Evolutionary conservation across 225 moss, liverwort and hornwort genomes (phyloP), one percentile per base, ranked within the genome.

Genomic region (Thuidium tamariscinum): DNA sequence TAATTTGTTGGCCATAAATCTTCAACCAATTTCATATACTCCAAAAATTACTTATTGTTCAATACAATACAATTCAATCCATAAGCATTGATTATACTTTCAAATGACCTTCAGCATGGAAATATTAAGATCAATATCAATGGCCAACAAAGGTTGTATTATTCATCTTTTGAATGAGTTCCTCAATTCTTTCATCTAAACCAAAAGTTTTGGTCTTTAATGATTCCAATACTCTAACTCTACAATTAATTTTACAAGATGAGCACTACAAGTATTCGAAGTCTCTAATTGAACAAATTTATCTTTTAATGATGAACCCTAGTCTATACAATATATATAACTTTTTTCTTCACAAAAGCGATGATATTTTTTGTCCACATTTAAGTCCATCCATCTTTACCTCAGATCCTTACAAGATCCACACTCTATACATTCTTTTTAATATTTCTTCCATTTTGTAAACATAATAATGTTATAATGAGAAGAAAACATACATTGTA

Each of bases 61-160:
- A 62, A 34, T 16, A 34, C 4, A 46, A 46, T 21, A 30, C 19
- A 3, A 78, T 59, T 3, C 21, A 10, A 63, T 44, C 12, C 22
- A 62, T 22, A 34, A 62, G 34, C 21, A 46, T 63, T 32, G 32
- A 16, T 1, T 8, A 37, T 80, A 22, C 21, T 44, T 62, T 32
- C 20, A 78, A 44, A 34, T 62, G 22, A 10, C 12, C 22, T 79
- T 61, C 5, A 46, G 22, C 3, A 46, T 41, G 10, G 46, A 62
- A 79, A 63, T 7, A 29, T 0, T 10, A 0, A 32, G 6, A 42
- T 21, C 0, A 2, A 23, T 60, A 62, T 62, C 9, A 60, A 44
- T 9, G 4, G 10, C 62, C 15, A 62, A 32, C 8, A 80, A 29
- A 27, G 6, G 2, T 15, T 62, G 22, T 61, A 21, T 41, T 9